Evolutionary conservation across 805 yeast species (phyloP), one percentile per base, ranked within the genome.

Genomic region (Ogataea pignaliae): DNA sequence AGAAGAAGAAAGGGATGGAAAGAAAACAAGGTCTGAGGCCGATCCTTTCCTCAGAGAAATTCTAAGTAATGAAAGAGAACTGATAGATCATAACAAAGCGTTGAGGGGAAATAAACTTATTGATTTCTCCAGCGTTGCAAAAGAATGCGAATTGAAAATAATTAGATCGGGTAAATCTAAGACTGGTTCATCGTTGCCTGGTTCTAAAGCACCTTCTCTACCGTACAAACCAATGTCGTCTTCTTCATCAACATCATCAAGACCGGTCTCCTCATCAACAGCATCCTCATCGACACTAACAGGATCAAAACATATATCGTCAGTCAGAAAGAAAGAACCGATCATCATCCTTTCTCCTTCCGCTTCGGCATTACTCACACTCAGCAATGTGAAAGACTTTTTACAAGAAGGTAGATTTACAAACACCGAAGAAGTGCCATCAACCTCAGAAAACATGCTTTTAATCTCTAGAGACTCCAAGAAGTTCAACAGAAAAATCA

Each of bases 281-380:
- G 14, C 43, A 13, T 35, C 45, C 8, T n/a, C 43, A 14, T 15
- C 42, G 13, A n/a, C 47, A 29, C 16, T 39, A 15, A 34, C 48
- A 18, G 15, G 46, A 8, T 14, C 51, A 2, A 15, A 35, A 12
- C 34, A 18, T 28, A 42, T 45, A n/a, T 36, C 50, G 3, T 18
- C 54, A 2, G 17, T 44, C 3, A 59, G 54, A 40, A 54, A 57
- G 37, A 69, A 66, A 45, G 87, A 80, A 48, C 95, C 95, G 18
- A 84, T 86, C 53, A 83, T 86, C 44, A 63, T 86, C 36, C 69
- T 86, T 28, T 84, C 93, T 12, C 91, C 95, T 4, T 81, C 93
- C 9, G 86, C 93, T 0, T 81, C 91, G 4, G 76, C 90, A 0
- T 65, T 86, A 18, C 54, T 86, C 40, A 79, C 83, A 9, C 73